Evolutionary conservation across 2,329 filamentous ascomycete genomes (phyloP).

Genomic region (Pyrenochaeta sp.): DNA sequence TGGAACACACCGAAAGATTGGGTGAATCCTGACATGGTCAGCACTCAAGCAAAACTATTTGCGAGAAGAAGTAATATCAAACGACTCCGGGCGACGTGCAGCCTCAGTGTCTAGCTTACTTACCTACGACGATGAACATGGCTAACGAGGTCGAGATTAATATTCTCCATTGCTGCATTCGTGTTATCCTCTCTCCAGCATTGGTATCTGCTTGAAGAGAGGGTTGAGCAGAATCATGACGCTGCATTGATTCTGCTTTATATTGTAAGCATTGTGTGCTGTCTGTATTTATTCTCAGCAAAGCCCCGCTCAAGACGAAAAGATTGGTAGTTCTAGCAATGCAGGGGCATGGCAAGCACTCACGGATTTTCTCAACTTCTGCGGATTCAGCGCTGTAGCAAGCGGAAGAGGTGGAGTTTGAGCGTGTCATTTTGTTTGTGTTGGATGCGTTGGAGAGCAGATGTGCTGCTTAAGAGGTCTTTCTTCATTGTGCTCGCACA

Average conservation of each 20-base stretch:
- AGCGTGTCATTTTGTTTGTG: too few relatives aligned
- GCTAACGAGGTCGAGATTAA: conserved; percentile 19
- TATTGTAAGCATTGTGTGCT: too few relatives aligned
- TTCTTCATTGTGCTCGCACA: too few relatives aligned
- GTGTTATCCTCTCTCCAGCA: conserved; percentile 16
- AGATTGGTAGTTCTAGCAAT: too few relatives aligned
- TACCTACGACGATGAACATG: conserved; percentile 23
- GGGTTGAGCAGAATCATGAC: neutral
- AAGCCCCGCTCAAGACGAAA: too few relatives aligned
- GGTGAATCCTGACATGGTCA: conserved; percentile 20
- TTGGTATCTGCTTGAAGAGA: conserved; percentile 2
- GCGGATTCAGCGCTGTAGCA: neutral
- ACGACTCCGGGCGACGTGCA: too few relatives aligned
- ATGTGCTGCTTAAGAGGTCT: too few relatives aligned
- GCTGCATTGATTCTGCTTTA: too few relatives aligned
- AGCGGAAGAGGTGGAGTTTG: neutral
- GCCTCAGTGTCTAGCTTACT: neutral
- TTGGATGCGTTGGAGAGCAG: too few relatives aligned
- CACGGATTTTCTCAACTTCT: conserved; percentile 1
- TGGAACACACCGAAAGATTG: conserved; percentile 33
- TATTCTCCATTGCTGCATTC: conserved; percentile 20
- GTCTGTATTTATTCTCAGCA: too few relatives aligned
- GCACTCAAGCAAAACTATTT: neutral
- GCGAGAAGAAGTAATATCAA: neutral
- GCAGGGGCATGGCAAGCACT: neutral